These are phyloP conservation scores for Andrographis paniculata DNA, from an alignment of 305 asterid species.

Conservation along the genomic window DNA sequence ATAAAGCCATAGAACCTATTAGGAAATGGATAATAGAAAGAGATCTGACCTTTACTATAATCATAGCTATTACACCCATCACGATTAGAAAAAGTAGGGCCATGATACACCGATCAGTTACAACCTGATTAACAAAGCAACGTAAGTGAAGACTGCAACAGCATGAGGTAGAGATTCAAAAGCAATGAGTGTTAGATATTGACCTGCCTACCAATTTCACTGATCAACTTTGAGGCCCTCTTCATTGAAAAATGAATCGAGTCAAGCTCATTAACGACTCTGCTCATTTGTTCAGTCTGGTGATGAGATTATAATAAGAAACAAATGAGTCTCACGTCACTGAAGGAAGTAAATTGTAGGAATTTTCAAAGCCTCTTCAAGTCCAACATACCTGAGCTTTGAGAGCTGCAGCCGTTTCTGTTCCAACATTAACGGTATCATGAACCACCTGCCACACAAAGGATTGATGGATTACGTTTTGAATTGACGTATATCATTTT, in stretches of 20 bases:
- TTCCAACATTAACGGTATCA: constrained; percentile 76
- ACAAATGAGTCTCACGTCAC: constrained; percentile 13
- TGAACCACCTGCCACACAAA: constrained; percentile 69
- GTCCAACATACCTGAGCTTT: constrained; percentile 87
- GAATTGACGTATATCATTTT: constrained; percentile 12
- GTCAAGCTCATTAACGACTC: constrained; percentile 91
- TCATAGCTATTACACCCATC: constrained; percentile 72
- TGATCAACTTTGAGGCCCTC: constrained; percentile 90
- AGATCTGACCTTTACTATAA: constrained; percentile 76
- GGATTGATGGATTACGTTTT: constrained; percentile 20
- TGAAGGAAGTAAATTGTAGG: constrained; percentile 14
- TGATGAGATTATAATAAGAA: constrained; percentile 24
- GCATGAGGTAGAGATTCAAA: constrained; percentile 16
- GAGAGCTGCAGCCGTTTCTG: constrained; percentile 92
- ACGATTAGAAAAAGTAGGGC: constrained; percentile 84
- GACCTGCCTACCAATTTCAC: constrained; percentile 99
- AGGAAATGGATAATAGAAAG: no score
- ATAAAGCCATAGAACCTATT: no score
- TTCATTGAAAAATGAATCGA: constrained; percentile 92
- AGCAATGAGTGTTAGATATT: constrained; percentile 30
- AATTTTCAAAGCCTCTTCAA: constrained; percentile 13
- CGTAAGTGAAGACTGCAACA: constrained; percentile 20
- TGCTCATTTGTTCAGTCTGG: constrained; percentile 99
- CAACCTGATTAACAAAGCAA: constrained; percentile 51
- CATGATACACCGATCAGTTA: constrained; percentile 96